A percentile compares a stretch with the other conserved stretches of the same genome.
phyloP scores from a whole-genome alignment of 192 early-diverging fungal species.

The Rhizophagus clarus region DNA sequence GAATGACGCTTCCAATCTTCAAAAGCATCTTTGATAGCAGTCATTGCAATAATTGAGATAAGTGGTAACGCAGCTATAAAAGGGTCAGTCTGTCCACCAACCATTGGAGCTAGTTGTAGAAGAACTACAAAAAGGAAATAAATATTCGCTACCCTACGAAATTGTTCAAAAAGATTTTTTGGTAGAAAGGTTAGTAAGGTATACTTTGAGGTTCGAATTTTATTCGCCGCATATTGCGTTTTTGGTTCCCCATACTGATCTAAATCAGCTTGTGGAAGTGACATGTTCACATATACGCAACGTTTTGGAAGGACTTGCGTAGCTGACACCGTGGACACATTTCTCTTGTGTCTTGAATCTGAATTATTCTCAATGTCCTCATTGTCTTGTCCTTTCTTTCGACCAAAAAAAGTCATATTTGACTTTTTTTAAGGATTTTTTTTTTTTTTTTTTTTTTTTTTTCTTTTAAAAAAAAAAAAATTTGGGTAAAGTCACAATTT shows the following conservation, averaged over 20 bases:
- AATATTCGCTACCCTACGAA: conserved; percentile 91
- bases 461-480: too few relatives aligned
- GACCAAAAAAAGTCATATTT: background rate
- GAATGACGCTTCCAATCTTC: conserved; percentile 90
- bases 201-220: conserved; percentile 90
- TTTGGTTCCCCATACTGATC: conserved; percentile 36
- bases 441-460: too few relatives aligned
- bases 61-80: conserved; percentile 81
- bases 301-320: conserved; percentile 37
- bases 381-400: background rate
- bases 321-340: conserved; percentile 36
- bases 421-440: background rate
- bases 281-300: conserved; percentile 44
- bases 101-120: conserved; percentile 66
- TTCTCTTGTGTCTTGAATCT: background rate
- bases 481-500: background rate
- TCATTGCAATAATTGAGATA: conserved; percentile 74
- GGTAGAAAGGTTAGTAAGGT: conserved; percentile 88
- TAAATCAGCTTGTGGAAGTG: conserved; percentile 27
- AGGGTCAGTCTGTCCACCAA: conserved; percentile 66
- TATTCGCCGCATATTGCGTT: conserved; percentile 60
- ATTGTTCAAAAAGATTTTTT: conserved; percentile 97
- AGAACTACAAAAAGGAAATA: conserved; percentile 92
- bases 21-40: conserved; percentile 85
- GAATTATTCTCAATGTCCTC: background rate